phyloP scores from a whole-genome alignment of 2,329 filamentous ascomycete species.

The Fusarium guadeloupense region DNA sequence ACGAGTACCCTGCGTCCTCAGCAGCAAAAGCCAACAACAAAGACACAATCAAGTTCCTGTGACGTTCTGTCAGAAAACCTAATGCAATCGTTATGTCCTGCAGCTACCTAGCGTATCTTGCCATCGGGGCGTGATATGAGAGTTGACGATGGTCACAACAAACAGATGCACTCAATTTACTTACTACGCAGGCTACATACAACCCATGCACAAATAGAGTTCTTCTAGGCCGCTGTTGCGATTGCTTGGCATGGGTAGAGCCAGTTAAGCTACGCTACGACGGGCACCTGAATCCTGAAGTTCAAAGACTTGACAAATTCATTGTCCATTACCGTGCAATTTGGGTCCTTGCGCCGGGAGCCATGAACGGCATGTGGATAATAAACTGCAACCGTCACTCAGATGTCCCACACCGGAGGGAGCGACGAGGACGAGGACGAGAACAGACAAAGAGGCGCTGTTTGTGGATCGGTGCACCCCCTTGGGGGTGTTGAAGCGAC shows the following conservation, averaged over 20 bases:
- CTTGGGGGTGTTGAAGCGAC: neutral
- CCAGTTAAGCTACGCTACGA: neutral
- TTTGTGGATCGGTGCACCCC: conserved; percentile 11
- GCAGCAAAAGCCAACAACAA: conserved; percentile 11
- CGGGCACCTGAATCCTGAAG: neutral
- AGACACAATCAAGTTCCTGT: neutral
- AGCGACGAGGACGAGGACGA: conserved; percentile 23
- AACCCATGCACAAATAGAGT: conserved; percentile 15
- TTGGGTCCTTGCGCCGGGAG: conserved; percentile 8
- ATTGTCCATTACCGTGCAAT: neutral
- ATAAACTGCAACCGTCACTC: conserved; percentile 23
- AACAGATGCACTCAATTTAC: neutral
- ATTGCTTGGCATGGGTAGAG: conserved; percentile 1
- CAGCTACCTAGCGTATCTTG: conserved; percentile 20
- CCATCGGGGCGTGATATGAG: neutral
- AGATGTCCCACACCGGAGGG: conserved; percentile 18
- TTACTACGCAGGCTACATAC: neutral
- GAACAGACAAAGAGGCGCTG: conserved; percentile 15
- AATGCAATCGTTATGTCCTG: conserved; percentile 40
- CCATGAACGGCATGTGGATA: conserved; percentile 32
- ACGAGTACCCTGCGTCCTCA: conserved; percentile 1
- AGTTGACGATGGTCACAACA: neutral
- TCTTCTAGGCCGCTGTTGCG: neutral
- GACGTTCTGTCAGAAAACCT: conserved; percentile 3
- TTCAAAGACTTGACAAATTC: conserved; percentile 1